Evolutionary conservation across 2,329 filamentous ascomycete species (phyloP), one percentile per base, ranked within the genome.

Genomic region (Cladophialophora immunda): DNA sequence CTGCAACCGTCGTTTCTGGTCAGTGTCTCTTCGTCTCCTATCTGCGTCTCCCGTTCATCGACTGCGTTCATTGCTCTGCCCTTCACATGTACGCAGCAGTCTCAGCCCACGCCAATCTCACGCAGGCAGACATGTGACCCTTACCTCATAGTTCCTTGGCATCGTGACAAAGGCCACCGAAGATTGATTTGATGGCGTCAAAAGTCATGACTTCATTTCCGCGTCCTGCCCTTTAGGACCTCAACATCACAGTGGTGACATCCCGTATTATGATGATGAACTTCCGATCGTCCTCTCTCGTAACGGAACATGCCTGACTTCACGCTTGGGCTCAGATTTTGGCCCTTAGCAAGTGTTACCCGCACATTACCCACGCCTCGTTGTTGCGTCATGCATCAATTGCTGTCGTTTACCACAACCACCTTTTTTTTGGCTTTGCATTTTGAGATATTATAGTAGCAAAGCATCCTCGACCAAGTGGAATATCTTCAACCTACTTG

Each of bases 171-270:
- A 30, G 4, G 53, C 11, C 19, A 29, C 19, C 13, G 22, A n/a
- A 50, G 15, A 34, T 52, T 52, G 45, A 53, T 53, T 53, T 61
- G 58, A 53, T 59, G 45, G 27, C 45, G 19, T 3, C 3, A 50
- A 38, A 61, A 61, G 47, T 61, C 58, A 61, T 61, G 58, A 61
- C 58, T 54, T 61, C 58, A 61, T 61, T 19, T 53, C 58, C 19
- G 30, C 17, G 4, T 29, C 8, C 19, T 45, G 27, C 52, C 57
- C 45, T 30, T 41, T 11, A 19, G 4, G 32, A 52, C 9, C 45
- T 52, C 29, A 34, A 29, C 50, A 29, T 55, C 13, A 15, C 13
- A 38, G 34, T 13, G 9, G n/a, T 19, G 58, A 60, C 58, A n/a
- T 4, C 56, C 9, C 47, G n/a, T 47, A 19, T 61, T n/a, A 53